Evolutionary conservation across 1,284 basidiomycete genomes (phyloP), one percentile per base, ranked within the genome.

Genomic region (Rhizoctonia solani): DNA sequence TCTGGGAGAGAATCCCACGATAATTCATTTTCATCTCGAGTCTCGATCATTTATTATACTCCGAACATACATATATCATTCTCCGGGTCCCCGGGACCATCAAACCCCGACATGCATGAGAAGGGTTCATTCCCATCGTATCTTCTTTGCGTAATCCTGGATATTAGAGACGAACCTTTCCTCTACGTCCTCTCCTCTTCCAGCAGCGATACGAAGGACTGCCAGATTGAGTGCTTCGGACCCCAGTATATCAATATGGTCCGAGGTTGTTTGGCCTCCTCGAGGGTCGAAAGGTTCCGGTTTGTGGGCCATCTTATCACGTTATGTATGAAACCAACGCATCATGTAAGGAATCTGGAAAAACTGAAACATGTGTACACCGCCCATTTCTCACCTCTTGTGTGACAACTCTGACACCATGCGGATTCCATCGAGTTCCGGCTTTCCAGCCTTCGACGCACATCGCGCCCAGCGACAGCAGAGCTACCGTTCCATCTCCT

Each of bases 181-280:
- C 72, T 85, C 76, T 6, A 81, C 73, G 75, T 92, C 88, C 67
- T 86, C 76, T 13, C 84, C 87, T 6, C 79, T 85, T 0, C 93
- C 94, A 2, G 91, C 88, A 25, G 88, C 93, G 14, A 95, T 87
- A 75, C 93, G 90, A 27, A 98, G 78, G 52, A 99, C 85, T n/a
- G 96, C 87, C 75, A 95, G 90, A 75, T 98, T 99, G 66, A 98
- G 76, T 6, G 86, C 83, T 0, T 87, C 89, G 21, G 92, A 90
- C 2, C 97, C 96, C 19, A 99, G 83, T 68, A 99, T 90, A 77
- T 99, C 96, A 37, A 99, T 89, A 74, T 98, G 95, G 75, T 95
- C 93, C 54, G 88, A 87, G 0, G 94, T 95, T 70, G 90, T 90
- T 6, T 93, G 89, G 0, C 96, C 97, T 41, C 96, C 96, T 42